Evolutionary conservation across 768 basidiomycete species (phyloP).

Genomic region (Pisolithus orientalis): DNA sequence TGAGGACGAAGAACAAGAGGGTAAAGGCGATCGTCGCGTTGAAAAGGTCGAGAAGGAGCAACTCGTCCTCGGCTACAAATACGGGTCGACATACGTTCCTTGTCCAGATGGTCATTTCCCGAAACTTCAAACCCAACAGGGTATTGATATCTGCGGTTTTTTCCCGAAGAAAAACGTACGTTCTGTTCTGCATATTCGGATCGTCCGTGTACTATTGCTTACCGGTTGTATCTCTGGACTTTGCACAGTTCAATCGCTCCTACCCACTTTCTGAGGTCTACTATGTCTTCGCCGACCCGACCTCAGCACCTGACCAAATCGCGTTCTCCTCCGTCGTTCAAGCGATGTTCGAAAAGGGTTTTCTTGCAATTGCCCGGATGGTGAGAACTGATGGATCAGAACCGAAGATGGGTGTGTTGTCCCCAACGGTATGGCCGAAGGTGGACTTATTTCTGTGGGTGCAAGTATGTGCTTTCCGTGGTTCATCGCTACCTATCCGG

Average conservation of each 20-base stretch:
- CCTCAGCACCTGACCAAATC: slow-evolving; percentile 64
- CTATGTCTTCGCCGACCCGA: slow-evolving; percentile 76
- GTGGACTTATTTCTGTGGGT: slow-evolving; percentile 82
- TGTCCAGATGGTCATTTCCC: slow-evolving; percentile 83
- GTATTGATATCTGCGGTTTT: slow-evolving; percentile 87
- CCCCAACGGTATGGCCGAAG: slow-evolving; percentile 54
- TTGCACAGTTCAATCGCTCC: slow-evolving; percentile 71
- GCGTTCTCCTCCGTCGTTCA: slow-evolving; percentile 83
- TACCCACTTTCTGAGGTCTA: slow-evolving; percentile 78
- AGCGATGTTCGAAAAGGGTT: slow-evolving; percentile 62
- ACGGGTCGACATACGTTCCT: slow-evolving; percentile 83
- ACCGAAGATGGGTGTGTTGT: slow-evolving; percentile 80
- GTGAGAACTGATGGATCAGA: slow-evolving; percentile 67
- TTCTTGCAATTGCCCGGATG: slow-evolving; percentile 80
- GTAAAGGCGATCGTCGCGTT: slow-evolving; percentile 31
- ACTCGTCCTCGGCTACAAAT: slow-evolving; percentile 78
- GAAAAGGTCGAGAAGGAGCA: slow-evolving; percentile 73
- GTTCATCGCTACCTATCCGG: not conserved
- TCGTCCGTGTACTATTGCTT: not conserved
- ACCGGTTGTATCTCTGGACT: not conserved
- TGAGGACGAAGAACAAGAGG: slow-evolving; percentile 26
- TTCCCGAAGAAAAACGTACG: slow-evolving; percentile 62
- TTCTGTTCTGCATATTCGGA: not conserved
- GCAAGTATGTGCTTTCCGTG: slow-evolving; percentile 44
- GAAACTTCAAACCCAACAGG: slow-evolving; percentile 65